Evolutionary conservation across 148 eudicot species (phyloP), one percentile per base, ranked within the genome.

Genomic region (Pouteria glomerata): DNA sequence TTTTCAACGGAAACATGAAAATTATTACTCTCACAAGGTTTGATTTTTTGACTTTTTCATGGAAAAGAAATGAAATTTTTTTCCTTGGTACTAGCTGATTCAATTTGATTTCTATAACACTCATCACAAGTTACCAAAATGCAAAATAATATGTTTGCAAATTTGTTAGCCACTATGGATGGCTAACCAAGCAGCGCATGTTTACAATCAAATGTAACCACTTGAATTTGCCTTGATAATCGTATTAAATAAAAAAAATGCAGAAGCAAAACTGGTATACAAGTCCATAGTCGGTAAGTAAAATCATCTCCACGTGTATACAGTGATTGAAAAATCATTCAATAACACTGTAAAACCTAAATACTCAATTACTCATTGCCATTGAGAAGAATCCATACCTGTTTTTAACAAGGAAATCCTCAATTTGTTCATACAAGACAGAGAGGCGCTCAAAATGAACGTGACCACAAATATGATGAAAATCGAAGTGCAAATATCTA

Each of bases 401-500:
- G 77, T 86, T 95, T 79, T 89, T 88, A 18, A 84, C 72, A 39
- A 95, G 82, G 76, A 89, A 95, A 78, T 87, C 89, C 81, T 85
- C 92, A 30, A 91, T 83, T 77, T 92, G 97, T 61, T 95, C 93
- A 76, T 88, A 95, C 56, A 95, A 82, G 33, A 88, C 79, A 35
- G 99, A 91, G 61, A 95, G 93, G 71, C 90, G 87, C 82, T 86
- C 94, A 83, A 95, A 92, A 74, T 95, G 95, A 23, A 86, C 59
- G 69, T 95, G 97, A 59, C 99, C 99, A 74, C 99, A 95, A 34
- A 91, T 85, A 60, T 67, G 81, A 73, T 95, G 97, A 81, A 95
- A 95, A 79, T 95, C 99, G 65, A 95, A 95, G 85, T 90, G 99
- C 87, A 87, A 42, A 78, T 88, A 90, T 74, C 98, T 93, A 72